phyloP scores from a whole-genome alignment of 1,284 basidiomycete species.

The Marasmius tenuissimus region DNA sequence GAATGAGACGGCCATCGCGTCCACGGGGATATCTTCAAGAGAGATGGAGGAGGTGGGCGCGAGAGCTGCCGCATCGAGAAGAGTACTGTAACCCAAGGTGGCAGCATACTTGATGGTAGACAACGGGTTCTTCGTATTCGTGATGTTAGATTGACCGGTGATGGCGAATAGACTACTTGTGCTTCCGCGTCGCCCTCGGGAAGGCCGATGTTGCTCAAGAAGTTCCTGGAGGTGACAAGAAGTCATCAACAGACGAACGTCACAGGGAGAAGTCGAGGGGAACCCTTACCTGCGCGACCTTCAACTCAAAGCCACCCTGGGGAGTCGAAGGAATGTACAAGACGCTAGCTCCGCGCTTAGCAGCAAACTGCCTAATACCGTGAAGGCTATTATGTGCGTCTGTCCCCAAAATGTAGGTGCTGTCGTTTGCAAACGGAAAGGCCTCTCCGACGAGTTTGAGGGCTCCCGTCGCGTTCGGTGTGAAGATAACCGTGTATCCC shows the following conservation, averaged over 20 bases:
- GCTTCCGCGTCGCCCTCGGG: constrained; percentile 30
- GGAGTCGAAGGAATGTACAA: constrained; percentile 62
- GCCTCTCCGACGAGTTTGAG: constrained; percentile 81
- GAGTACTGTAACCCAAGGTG: constrained; percentile 66
- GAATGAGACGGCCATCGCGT: constrained; percentile 81
- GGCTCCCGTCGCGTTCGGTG: constrained; percentile 75
- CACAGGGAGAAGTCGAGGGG: constrained; percentile 8
- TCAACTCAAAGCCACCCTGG: constrained; percentile 59
- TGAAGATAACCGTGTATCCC: constrained; percentile 79
- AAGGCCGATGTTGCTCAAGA: constrained; percentile 42
- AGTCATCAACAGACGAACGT: not conserved
- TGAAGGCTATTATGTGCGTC: constrained; percentile 86
- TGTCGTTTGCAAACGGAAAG: constrained; percentile 63
- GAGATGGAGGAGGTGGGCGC: constrained; percentile 71
- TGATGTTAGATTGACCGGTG: constrained; percentile 78
- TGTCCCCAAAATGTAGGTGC: constrained; percentile 61
- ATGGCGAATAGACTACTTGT: constrained; percentile 66
- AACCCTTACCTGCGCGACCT: constrained; percentile 55
- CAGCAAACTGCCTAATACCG: constrained; percentile 74
- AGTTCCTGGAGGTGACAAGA: constrained; percentile 34
- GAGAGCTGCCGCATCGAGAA: constrained; percentile 80
- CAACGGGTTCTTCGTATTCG: constrained; percentile 63
- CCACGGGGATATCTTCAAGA: constrained; percentile 62
- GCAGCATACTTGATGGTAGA: constrained; percentile 58
- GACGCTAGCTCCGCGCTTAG: constrained; percentile 50